phyloP scores from a whole-genome alignment of 352 stramenopile species.

The Pythium insidiosum region DNA sequence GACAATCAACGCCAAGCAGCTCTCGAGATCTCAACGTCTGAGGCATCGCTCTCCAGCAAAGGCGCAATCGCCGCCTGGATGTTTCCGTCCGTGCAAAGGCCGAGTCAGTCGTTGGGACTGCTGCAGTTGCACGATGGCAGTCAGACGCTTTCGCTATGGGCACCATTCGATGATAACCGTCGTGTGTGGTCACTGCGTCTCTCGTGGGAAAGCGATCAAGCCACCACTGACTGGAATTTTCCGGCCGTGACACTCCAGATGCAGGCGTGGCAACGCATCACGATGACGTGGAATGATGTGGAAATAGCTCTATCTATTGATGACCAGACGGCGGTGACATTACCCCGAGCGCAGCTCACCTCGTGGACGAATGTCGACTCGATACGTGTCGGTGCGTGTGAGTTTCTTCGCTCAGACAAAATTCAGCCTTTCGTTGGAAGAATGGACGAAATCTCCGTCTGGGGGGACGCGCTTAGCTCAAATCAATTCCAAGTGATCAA shows the following conservation, averaged over 20 bases:
- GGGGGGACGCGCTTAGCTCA: constrained; percentile 7
- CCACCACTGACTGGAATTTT: constrained; percentile 6
- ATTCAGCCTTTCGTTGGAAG: constrained; percentile 13
- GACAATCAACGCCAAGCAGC: neutral
- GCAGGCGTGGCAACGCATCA: constrained; percentile 7
- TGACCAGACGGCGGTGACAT: neutral
- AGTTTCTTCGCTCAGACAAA: neutral
- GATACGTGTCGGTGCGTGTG: constrained; percentile 12
- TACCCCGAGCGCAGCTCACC: neutral
- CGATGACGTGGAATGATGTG: constrained; percentile 1
- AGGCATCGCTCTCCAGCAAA: neutral
- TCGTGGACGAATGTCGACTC: neutral
- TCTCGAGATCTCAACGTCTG: neutral
- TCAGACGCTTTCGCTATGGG: constrained; percentile 2
- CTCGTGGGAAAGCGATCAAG: neutral
- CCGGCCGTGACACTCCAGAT: constrained; percentile 1
- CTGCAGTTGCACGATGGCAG: neutral
- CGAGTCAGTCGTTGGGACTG: neutral
- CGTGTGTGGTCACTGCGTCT: constrained; percentile 7
- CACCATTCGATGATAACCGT: neutral
- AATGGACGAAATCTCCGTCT: constrained; percentile 30
- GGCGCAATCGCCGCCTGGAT: constrained; percentile 6
- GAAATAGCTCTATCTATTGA: constrained; percentile 3
- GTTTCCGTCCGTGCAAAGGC: neutral
- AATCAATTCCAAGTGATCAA: neutral